Conservation (phyloP, 768 basidiomycete species). For the Clathrus columnatus region DNA sequence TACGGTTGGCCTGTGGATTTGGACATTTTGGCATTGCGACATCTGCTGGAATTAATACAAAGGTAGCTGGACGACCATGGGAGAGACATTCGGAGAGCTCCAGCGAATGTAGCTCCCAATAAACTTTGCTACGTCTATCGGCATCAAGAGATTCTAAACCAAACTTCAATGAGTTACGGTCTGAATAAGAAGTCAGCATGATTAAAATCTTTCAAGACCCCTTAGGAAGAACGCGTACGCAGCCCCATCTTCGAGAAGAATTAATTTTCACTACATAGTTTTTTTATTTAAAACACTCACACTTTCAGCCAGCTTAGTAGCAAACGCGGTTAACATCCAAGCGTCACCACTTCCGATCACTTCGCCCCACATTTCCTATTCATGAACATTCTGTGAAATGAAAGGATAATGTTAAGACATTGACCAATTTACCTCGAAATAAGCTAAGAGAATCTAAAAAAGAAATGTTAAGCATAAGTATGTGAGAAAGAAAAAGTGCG, state of each 20-base stretch:
- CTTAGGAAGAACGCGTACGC: conserved; percentile 35
- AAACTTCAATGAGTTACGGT: conserved; percentile 60
- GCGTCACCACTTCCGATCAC: conserved; percentile 8
- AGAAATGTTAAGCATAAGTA: not conserved
- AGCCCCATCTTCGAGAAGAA: conserved; percentile 45
- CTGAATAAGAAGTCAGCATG: conserved; percentile 29
- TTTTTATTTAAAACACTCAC: conserved; percentile 10
- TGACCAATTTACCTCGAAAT: conserved; percentile 5
- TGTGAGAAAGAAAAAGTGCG: not conserved
- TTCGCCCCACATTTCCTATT: conserved; percentile 10
- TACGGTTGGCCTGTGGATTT: conserved; percentile 2
- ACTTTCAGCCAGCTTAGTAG: conserved; percentile 8
- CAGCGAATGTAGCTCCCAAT: conserved; percentile 56
- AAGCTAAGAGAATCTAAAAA: not conserved
- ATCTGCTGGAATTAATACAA: conserved; percentile 5
- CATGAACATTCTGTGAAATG: not conserved
- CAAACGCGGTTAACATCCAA: conserved; percentile 10
- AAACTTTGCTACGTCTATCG: conserved; percentile 55
- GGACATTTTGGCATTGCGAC: conserved; percentile 1
- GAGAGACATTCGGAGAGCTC: conserved; percentile 7
- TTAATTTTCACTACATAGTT: not conserved
- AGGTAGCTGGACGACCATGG: conserved; percentile 7
- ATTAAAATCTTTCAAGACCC: conserved; percentile 38
- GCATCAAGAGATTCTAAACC: conserved; percentile 51
- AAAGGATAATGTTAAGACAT: not conserved